These are phyloP conservation scores for Xerocomus spinulosus DNA, from an alignment of 768 basidiomycete species.

Conservation along the genomic window DNA sequence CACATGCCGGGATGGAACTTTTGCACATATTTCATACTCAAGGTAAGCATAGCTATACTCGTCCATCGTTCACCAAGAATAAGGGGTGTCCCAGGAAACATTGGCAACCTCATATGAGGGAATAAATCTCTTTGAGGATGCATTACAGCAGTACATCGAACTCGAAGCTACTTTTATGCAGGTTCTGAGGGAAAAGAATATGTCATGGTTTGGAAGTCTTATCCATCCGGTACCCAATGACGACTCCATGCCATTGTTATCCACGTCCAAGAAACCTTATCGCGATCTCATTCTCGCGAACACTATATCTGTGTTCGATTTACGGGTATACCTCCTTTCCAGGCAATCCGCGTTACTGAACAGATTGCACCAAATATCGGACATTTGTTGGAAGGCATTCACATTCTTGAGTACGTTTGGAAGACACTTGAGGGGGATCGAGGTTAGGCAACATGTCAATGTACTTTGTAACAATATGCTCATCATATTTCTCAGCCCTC, in stretches of 20 bases:
- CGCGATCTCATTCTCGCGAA: constrained; percentile 86
- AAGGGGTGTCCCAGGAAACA: constrained; percentile 64
- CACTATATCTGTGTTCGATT: constrained; percentile 90
- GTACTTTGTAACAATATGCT: constrained; percentile 12
- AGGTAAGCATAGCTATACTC: constrained; percentile 49
- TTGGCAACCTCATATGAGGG: constrained; percentile 89
- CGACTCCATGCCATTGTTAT: constrained; percentile 79
- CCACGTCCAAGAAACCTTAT: constrained; percentile 76
- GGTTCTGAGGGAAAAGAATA: constrained; percentile 69
- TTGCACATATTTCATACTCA: constrained; percentile 92
- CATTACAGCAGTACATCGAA: constrained; percentile 84
- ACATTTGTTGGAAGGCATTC: constrained; percentile 66
- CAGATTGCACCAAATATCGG: constrained; percentile 59
- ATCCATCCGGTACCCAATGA: constrained; percentile 68
- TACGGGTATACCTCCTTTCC: constrained; percentile 85
- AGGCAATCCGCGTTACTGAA: constrained; percentile 78
- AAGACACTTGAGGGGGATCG: constrained; percentile 64
- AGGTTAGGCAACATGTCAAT: constrained; percentile 43
- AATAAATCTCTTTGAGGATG: constrained; percentile 86
- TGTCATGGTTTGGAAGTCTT: constrained; percentile 89
- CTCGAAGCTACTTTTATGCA: constrained; percentile 81
- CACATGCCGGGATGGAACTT: constrained; percentile 98
- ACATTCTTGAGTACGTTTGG: constrained; percentile 78
- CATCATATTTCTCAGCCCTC: constrained; percentile 35
- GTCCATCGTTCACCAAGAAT: background rate